These are phyloP conservation scores for Pholiota conissans DNA, from an alignment of 768 basidiomycete species.

Conservation along the genomic window DNA sequence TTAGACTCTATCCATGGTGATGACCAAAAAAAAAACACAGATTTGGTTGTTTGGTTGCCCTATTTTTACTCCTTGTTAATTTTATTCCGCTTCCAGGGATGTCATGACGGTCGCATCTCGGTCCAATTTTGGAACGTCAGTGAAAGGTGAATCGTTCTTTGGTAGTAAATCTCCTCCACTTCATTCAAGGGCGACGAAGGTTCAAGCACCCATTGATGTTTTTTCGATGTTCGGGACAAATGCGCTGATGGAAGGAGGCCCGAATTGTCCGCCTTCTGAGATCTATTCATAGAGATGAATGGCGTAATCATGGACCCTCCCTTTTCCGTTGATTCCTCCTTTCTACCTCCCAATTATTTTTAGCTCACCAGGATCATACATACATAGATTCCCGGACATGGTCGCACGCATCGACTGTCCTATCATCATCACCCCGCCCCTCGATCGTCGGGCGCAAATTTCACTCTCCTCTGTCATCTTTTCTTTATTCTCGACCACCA, in stretches of 20 bases:
- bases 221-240: background rate
- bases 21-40: background rate
- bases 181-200: background rate
- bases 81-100: background rate
- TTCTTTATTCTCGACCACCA: background rate
- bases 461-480: background rate
- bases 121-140: background rate
- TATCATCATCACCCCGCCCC: background rate
- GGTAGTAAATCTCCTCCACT: background rate
- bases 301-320: background rate
- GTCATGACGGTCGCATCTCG: background rate
- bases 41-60: background rate
- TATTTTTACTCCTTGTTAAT: background rate
- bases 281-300: background rate
- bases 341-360: background rate
- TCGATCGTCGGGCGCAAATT: background rate
- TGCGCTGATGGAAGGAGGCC: background rate
- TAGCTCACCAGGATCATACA: background rate
- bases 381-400: background rate
- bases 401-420: background rate
- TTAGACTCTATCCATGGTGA: background rate
- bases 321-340: background rate
- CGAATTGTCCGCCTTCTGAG: background rate
- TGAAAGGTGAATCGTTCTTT: background rate
- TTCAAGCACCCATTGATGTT: background rate